Evolutionary conservation across 305 asterid genomes (phyloP), one percentile per base, ranked within the genome.

Genomic region (Plantago coronopus): DNA sequence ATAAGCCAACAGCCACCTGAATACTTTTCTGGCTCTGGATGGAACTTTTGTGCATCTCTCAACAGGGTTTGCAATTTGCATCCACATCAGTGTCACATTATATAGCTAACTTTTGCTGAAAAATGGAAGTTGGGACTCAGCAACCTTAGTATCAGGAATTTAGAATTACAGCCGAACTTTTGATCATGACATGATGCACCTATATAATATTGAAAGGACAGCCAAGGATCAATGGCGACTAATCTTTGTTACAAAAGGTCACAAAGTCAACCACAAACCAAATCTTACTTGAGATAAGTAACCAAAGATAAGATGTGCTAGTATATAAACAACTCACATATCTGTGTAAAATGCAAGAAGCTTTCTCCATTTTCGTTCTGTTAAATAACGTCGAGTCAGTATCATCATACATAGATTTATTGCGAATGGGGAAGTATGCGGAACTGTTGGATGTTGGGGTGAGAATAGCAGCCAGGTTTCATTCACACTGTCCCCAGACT

Each of bases 401-500:
- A 51, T 12, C 15, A 5, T 22, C n/a, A 14, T 18, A 6, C 13
- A 53, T 23, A 31, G 17, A 23, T 17, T 53, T 13, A 53, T 23
- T 25, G 14, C 25, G 15, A 68, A 80, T 81, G 91, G 76, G 76
- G 37, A 82, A 78, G 71, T 82, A 78, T 38, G 6, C 61, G 48
- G 94, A 85, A 82, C 61, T 89, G 38, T 57, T 84, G 66, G 97
- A 89, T 51, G 74, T 74, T 1, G 86, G 88, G 31, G 62, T 76
- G 18, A 86, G 94, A 72, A 78, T 83, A 10, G 83, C 45, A 18
- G 79, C 79, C n/a, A 84, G 97, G 64, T 87, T 89, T 74, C 93
- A 87, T 51, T 89, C 97, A 20, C 95, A 89, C 75, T 89, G 94
- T 73, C 95, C 97, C 3, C 97, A 89, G 48, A 86, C 97, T 12